These are phyloP conservation scores for Porogramme epimiltina DNA, from an alignment of 1,284 basidiomycete species.

Conservation along the genomic window DNA sequence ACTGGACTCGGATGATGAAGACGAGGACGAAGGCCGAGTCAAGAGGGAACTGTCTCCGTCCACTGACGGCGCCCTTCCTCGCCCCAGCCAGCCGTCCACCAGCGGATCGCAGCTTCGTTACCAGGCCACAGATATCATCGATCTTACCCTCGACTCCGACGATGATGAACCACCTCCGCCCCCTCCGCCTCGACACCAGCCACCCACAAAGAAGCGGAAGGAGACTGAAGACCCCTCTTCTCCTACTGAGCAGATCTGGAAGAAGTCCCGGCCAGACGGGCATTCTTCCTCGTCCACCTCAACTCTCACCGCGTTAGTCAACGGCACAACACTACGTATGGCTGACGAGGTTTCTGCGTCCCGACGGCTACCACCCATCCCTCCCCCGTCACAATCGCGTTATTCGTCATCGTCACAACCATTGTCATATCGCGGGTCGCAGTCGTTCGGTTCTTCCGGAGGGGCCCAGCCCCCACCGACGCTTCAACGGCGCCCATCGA, in stretches of 20 bases:
- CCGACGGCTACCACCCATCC: constrained; percentile 1
- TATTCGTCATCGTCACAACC: constrained; percentile 14
- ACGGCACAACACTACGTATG: constrained; percentile 3
- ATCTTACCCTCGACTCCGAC: constrained; percentile 78
- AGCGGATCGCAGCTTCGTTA: constrained; percentile 27
- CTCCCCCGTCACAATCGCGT: constrained; percentile 13
- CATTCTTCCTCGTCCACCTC: constrained; percentile 18
- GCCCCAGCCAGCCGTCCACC: constrained; percentile 28
- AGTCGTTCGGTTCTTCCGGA: constrained; percentile 11
- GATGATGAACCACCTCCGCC: constrained; percentile 51
- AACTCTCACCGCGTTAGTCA: constrained; percentile 6
- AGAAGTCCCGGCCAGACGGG: constrained; percentile 64
- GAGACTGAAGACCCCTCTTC: constrained; percentile 53
- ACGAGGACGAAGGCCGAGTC: constrained; percentile 71
- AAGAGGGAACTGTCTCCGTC: constrained; percentile 73
- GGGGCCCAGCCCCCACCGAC: constrained; percentile 4
- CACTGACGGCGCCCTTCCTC: constrained; percentile 43
- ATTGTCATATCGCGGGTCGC: constrained; percentile 7
- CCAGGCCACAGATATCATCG: constrained; percentile 60
- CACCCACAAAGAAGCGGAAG: constrained; percentile 46
- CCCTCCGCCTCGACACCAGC: constrained; percentile 12
- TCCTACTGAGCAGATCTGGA: constrained; percentile 69
- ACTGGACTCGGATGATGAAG: constrained; percentile 76
- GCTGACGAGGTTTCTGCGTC: constrained; percentile 2
- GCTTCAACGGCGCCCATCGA: constrained; percentile 10